phyloP scores from a whole-genome alignment of 2,329 filamentous ascomycete genomes.

The Elsinoe perseae region DNA sequence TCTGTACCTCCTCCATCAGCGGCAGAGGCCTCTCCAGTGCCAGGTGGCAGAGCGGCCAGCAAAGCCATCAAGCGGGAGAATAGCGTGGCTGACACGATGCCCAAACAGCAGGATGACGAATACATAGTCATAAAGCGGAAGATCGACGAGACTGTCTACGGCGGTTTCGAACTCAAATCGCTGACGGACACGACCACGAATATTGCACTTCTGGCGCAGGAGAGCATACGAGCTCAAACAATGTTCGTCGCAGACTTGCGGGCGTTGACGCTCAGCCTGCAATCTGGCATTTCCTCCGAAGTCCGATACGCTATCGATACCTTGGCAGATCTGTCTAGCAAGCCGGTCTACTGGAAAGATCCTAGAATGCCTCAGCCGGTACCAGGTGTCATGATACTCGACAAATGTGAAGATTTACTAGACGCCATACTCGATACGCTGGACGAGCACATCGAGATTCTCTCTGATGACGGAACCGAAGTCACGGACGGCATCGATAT shows the following conservation, averaged over 20 bases:
- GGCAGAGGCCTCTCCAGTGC: constrained; percentile 16
- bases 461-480: constrained; percentile 78
- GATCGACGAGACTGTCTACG: constrained; percentile 36
- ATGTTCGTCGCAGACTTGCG: constrained; percentile 85
- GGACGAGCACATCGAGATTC: constrained; percentile 73
- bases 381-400: constrained; percentile 55
- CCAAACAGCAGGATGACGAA: constrained; percentile 14
- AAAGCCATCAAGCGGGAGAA: constrained; percentile 18
- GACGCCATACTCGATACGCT: constrained; percentile 86
- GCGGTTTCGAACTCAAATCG: constrained; percentile 63
- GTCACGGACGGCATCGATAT: constrained; percentile 81
- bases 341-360: constrained; percentile 15
- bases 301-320: constrained; percentile 85
- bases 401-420: constrained; percentile 76
- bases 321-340: constrained; percentile 59
- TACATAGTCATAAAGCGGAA: constrained; percentile 18
- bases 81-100: constrained; percentile 9
- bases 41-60: constrained; percentile 14
- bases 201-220: constrained; percentile 61
- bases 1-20: constrained; percentile 14
- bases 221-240: constrained; percentile 65
- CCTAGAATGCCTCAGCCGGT: constrained; percentile 34
- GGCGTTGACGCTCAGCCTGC: constrained; percentile 78
- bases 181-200: constrained; percentile 58
- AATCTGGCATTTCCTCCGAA: constrained; percentile 82